Conservation (phyloP, 2,329 filamentous ascomycete species). For the Paraphoma sp. region DNA sequence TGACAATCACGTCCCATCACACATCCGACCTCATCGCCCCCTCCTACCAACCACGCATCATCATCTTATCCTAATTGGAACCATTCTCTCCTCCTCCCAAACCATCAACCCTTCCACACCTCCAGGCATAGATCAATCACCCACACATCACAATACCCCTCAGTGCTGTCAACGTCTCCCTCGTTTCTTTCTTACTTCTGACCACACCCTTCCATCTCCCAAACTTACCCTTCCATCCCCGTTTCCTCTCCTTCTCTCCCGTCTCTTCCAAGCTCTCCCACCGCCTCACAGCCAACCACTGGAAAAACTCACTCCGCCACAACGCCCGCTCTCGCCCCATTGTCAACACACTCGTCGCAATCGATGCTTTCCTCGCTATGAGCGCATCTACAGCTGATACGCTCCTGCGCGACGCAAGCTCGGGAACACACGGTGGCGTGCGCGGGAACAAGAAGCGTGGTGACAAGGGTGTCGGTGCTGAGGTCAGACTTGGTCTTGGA, state of each 20-base stretch:
- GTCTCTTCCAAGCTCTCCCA: too few species aligned
- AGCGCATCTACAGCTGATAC: background rate
- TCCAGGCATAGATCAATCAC: background rate
- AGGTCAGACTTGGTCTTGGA: too few species aligned
- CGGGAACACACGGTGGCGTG: conserved; percentile 10
- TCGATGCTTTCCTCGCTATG: background rate
- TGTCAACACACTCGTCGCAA: background rate
- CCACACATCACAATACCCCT: background rate
- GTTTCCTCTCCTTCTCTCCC: too few species aligned
- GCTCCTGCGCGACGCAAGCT: background rate
- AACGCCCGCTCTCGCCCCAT: background rate
- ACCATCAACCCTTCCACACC: background rate
- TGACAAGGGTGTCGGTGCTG: background rate
- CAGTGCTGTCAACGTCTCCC: background rate
- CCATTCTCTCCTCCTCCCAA: background rate
- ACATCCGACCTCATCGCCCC: too few species aligned
- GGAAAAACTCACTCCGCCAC: background rate
- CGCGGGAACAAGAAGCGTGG: conserved; percentile 21
- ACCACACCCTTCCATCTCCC: background rate
- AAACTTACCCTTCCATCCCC: too few species aligned
- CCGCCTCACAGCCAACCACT: background rate
- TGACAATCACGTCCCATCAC: too few species aligned
- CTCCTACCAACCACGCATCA: too few species aligned
- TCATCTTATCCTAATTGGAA: too few species aligned
- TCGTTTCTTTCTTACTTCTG: background rate